Conservation (phyloP, 345 rosid genomes). For the Salix viminalis region DNA sequence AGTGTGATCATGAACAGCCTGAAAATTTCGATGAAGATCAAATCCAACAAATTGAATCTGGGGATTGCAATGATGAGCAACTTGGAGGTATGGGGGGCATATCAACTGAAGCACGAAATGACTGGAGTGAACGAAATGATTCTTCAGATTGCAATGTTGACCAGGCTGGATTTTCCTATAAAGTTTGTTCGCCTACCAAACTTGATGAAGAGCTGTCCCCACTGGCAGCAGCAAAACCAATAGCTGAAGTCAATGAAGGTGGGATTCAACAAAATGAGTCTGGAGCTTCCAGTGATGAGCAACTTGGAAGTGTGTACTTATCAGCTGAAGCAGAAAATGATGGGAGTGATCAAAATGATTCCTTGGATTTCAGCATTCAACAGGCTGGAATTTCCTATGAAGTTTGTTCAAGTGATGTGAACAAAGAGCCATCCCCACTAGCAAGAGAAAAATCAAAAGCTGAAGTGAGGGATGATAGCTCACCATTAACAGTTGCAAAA, state of each 20-base stretch:
- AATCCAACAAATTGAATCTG: background rate
- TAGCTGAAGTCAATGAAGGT: no score
- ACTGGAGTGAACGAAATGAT: background rate
- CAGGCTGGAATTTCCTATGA: background rate
- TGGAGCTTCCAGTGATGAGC: background rate
- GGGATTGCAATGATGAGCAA: background rate
- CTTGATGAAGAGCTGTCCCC: background rate
- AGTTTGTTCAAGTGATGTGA: conserved; percentile 3
- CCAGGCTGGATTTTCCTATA: background rate
- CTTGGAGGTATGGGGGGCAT: background rate
- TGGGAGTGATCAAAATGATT: background rate
- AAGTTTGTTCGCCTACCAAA: background rate
- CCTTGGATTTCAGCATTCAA: background rate
- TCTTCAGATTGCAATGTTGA: background rate
- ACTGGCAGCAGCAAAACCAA: no score
- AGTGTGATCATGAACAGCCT: background rate
- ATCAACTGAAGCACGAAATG: background rate
- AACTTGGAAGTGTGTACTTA: background rate
- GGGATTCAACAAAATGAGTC: background rate
- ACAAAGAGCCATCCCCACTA: conserved; percentile 20
- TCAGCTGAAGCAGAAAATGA: background rate
- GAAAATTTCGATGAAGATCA: background rate
- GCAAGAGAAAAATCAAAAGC: conserved; percentile 15
- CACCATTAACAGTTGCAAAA: conserved; percentile 15
- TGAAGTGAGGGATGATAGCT: conserved; percentile 20